phyloP scores from a whole-genome alignment of 1,284 basidiomycete species.

The Taiwanofungus camphoratus region DNA sequence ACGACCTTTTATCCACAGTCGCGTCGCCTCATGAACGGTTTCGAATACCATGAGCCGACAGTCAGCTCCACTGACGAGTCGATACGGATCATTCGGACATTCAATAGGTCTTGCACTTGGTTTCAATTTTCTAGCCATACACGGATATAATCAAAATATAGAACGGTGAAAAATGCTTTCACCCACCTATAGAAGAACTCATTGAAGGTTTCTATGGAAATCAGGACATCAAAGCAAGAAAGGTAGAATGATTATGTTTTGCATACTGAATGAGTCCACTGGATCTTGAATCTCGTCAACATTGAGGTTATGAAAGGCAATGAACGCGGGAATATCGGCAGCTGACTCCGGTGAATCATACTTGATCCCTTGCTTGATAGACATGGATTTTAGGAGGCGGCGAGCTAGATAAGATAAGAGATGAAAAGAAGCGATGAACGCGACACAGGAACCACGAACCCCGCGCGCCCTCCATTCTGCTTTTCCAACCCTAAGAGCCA shows the following conservation, averaged over 20 bases:
- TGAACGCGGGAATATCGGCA: constrained; percentile 81
- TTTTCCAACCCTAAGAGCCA: constrained; percentile 63
- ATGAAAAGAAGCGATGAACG: background rate
- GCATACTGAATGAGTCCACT: constrained; percentile 75
- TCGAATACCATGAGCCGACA: constrained; percentile 94
- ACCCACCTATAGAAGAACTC: constrained; percentile 75
- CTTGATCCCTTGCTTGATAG: constrained; percentile 92
- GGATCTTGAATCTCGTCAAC: constrained; percentile 82
- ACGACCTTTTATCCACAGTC: constrained; percentile 95
- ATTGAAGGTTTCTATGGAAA: constrained; percentile 75
- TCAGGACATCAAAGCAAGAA: constrained; percentile 4
- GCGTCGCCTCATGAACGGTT: constrained; percentile 78
- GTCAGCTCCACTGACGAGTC: constrained; percentile 87
- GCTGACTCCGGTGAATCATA: constrained; percentile 85
- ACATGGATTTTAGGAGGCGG: constrained; percentile 80
- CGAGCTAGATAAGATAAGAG: constrained; percentile 45
- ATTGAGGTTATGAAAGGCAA: constrained; percentile 87
- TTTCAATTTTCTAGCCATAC: constrained; percentile 76
- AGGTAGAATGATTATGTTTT: background rate
- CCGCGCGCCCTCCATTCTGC: constrained; percentile 86
- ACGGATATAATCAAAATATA: constrained; percentile 12
- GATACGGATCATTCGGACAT: constrained; percentile 63
- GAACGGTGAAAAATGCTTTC: constrained; percentile 3
- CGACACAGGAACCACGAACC: constrained; percentile 40
- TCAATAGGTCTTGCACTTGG: constrained; percentile 76